phyloP scores from a whole-genome alignment of 2,329 filamentous ascomycete genomes.

The Trichoderma sp. region DNA sequence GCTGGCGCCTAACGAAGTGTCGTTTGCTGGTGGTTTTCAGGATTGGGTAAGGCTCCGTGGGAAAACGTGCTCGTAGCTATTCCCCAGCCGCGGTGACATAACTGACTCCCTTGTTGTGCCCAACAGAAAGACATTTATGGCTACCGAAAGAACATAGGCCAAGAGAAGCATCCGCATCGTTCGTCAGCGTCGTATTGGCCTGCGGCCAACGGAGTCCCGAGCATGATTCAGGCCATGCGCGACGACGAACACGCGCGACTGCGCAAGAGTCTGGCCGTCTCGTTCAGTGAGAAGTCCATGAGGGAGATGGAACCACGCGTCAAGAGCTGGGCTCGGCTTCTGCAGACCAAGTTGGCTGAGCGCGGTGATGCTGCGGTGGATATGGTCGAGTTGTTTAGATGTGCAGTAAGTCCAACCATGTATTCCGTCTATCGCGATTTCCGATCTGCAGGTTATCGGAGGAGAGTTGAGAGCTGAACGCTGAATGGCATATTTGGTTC shows the following conservation, averaged over 20 bases:
- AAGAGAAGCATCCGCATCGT: background rate
- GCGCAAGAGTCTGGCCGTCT: background rate
- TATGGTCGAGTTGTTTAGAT: background rate
- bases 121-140: background rate
- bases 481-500: background rate
- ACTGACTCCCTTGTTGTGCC: background rate
- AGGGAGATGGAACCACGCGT: background rate
- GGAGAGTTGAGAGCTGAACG: background rate
- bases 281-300: background rate
- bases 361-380: background rate
- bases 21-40: constrained; percentile 39
- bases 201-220: background rate
- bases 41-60: background rate
- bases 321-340: background rate
- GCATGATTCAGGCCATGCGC: background rate
- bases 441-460: background rate
- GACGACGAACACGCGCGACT: background rate
- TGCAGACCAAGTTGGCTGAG: background rate
- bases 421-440: background rate
- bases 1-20: constrained; percentile 57
- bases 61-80: background rate
- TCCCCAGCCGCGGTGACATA: background rate
- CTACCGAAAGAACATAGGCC: background rate
- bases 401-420: background rate
- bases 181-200: background rate